Percentiles rank a stretch among this genome's conserved stretches.
Evolutionary conservation across 2,329 filamentous ascomycete genomes (phyloP).

Genomic region (Paecilomyces dactylethromorphus): DNA sequence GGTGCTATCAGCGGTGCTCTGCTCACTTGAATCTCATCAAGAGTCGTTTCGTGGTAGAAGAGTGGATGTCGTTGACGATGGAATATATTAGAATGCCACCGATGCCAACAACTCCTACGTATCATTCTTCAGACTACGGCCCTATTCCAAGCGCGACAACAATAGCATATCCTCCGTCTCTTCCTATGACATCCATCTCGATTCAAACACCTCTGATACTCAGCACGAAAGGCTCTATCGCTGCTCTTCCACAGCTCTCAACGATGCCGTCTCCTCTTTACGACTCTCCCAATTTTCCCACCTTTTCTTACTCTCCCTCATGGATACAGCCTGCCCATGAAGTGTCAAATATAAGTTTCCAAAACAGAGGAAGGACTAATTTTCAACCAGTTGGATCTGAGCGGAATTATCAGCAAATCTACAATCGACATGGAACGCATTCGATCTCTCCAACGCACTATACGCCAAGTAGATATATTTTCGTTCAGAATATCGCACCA

Average conservation of each 20-base stretch:
- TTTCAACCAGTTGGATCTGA: background rate
- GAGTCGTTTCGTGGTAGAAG: background rate
- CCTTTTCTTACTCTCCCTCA: background rate
- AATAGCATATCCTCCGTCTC: background rate
- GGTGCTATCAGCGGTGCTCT: background rate
- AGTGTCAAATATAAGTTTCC: background rate
- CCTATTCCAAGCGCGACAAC: background rate
- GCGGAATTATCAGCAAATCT: background rate
- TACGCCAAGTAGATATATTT: conserved; percentile 9
- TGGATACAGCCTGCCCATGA: background rate
- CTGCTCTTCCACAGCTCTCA: background rate
- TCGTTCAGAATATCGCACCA: conserved; percentile 20
- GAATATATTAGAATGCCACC: background rate
- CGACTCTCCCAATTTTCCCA: background rate
- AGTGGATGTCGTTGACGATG: background rate
- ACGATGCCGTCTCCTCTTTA: background rate
- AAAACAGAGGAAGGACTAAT: background rate
- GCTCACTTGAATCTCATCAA: background rate
- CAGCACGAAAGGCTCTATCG: background rate
- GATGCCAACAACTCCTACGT: conserved; percentile 25
- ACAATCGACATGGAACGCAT: background rate
- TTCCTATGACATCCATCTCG: background rate
- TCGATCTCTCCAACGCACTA: background rate
- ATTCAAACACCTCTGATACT: background rate
- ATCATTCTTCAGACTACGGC: conserved; percentile 27